Evolutionary conservation across 345 rosid species (phyloP), one percentile per base, ranked within the genome.

Genomic region (Anacardium occidentale): DNA sequence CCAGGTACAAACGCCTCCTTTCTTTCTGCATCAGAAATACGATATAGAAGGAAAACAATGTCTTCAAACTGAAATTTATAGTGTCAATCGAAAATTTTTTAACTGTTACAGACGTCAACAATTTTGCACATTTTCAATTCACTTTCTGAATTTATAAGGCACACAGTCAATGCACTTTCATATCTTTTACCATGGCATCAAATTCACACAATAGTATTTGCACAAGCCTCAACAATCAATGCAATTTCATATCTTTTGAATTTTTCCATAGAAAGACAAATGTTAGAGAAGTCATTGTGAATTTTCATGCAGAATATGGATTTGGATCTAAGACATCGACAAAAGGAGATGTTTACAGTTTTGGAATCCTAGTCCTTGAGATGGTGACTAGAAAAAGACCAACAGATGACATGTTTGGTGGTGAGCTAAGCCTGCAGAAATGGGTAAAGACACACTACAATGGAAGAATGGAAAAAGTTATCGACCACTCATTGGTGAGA

Each of bases 321-420:
- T 75, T 75, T 50, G 88, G 88, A 76, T 75, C 81, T 2, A 81
- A 62, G 65, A 79, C 78, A 26, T 84, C 90, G 10, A 82, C 80
- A 5, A 81, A 73, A 69, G 86, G 86, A 44, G 90, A 84, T 70
- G 86, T 84, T 26, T 84, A 82, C 77, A 86, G 86, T 79, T 86
- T 84, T 22, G 88, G 86, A 7, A 25, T 83, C 54, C 45, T 84
- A 18, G 83, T 84, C 52, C 85, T 86, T 11, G 90, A 82, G 82
- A 84, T 83, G 64, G 75, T 84, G 63, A 86, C 90, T 5, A 67
- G 84, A 60, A 86, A 77, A 79, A 68, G 85, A 59, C 90, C 90
- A 42, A 82, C 84, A 2, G 77, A 86, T 63, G 88, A 82, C 62
- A 82, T 84, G 86, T 86, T 84, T 29, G 73, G 14, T 1, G 78